phyloP scores from a whole-genome alignment of 768 basidiomycete species.

The Rhodotorula diobovata region DNA sequence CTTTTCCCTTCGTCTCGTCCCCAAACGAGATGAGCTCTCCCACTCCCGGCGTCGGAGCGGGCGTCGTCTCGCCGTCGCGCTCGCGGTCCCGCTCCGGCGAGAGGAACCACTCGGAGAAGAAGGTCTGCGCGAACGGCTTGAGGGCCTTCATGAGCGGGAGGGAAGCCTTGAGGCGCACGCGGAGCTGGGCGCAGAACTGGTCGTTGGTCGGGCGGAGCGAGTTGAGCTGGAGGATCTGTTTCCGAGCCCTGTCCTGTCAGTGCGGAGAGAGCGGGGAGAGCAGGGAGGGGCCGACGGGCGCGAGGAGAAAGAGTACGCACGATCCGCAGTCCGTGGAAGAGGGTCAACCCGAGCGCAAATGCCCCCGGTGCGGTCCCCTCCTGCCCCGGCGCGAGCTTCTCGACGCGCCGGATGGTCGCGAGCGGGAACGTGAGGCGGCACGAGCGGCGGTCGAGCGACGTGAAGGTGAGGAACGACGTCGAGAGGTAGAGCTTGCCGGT shows the following conservation, averaged over 20 bases:
- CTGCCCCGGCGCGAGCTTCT: slow-evolving; percentile 72
- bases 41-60: no score
- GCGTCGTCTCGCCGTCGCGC: not conserved
- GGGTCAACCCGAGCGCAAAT: slow-evolving; percentile 88
- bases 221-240: slow-evolving; percentile 75
- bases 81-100: slow-evolving; percentile 25
- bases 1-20: slow-evolving; percentile 39
- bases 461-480: slow-evolving; percentile 82
- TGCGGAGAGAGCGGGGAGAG: no score
- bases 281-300: no score
- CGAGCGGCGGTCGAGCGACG: slow-evolving; percentile 84
- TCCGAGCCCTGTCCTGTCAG: not conserved
- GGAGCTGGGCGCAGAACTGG: slow-evolving; percentile 77
- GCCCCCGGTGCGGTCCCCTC: slow-evolving; percentile 64
- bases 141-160: slow-evolving; percentile 88
- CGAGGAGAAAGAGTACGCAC: slow-evolving; percentile 50
- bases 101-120: slow-evolving; percentile 75
- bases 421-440: slow-evolving; percentile 87
- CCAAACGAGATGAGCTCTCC: slow-evolving; percentile 42
- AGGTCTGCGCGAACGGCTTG: slow-evolving; percentile 82
- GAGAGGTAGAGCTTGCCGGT: slow-evolving; percentile 85
- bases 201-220: slow-evolving; percentile 80
- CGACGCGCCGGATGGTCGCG: slow-evolving; percentile 86
- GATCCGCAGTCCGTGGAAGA: slow-evolving; percentile 91
- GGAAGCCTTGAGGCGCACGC: slow-evolving; percentile 82